Evolutionary conservation across 345 rosid species (phyloP), one percentile per base, ranked within the genome.

Genomic region (Salix purpurea): DNA sequence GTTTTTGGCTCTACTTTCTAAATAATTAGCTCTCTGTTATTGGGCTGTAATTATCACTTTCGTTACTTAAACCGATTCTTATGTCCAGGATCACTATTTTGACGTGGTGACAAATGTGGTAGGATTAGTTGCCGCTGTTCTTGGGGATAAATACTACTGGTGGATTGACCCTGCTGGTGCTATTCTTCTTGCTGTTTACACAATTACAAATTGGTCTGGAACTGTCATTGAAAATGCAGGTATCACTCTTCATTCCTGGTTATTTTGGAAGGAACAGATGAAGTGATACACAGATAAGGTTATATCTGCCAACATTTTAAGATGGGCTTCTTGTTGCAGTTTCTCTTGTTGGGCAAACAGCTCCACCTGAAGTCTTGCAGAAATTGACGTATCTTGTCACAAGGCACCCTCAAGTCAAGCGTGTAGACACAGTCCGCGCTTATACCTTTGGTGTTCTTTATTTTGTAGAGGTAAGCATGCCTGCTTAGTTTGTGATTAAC

Each of bases 161-260:
- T 96, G 97, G 98, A 90, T 96, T 18, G 99, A 96, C 71, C 97
- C 99, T 2, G 81, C 78, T 28, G 99, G 97, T 74, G 98, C 98
- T 28, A 89, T 91, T 44, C 73, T 87, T 46, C 93, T 93, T 64
- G 99, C 98, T 46, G 70, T 95, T 8, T 95, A 95, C 79, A 95
- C 96, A n/a, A 95, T 95, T 39, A 7, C 82, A 71, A 91, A 91
- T 73, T 95, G 99, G 98, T 93, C 98, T 2, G 89, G 82, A 36
- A 91, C 99, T 12, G 99, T 96, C 65, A 78, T 90, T 83, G 99
- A 96, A 84, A 96, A 93, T 78, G 94, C 99, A 76, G 91, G 97
- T 92, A 82, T 32, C 0, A 36, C 65, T 65, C 65, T 58, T 40
- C 39, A 7, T 21, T 48, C 56, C 21, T 42, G 23, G 21, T 23